Conservation (phyloP, 345 rosid species). For the Trapa bicornis region DNA sequence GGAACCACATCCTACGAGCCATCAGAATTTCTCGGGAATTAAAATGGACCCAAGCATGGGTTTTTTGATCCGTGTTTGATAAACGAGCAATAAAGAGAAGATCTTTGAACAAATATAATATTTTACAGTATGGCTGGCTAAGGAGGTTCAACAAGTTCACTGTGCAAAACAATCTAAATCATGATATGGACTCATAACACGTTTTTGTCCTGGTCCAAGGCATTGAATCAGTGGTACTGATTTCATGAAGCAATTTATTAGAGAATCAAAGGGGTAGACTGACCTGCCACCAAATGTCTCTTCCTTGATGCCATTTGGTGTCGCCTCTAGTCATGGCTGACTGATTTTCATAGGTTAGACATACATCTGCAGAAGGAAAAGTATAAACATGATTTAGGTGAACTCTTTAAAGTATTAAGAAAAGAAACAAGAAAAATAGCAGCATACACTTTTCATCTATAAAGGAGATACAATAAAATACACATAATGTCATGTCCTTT, state of each 20-base stretch:
- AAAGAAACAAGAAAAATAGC: not conserved
- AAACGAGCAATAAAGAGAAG: not conserved
- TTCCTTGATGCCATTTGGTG: constrained; percentile 79
- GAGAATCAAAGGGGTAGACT: constrained; percentile 4
- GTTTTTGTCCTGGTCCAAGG: not conserved
- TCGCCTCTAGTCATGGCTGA: constrained; percentile 53
- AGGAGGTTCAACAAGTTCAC: no score
- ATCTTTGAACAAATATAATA: not conserved
- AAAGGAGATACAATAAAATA: not conserved
- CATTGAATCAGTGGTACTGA: not conserved
- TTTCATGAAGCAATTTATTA: not conserved
- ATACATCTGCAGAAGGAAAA: constrained; percentile 33
- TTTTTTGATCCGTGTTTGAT: not conserved
- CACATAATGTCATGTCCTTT: not conserved
- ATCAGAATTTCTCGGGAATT: not conserved
- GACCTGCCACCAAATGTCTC: constrained; percentile 98
- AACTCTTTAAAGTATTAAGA: not conserved
- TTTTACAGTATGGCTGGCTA: no score
- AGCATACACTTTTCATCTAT: not conserved
- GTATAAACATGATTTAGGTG: not conserved
- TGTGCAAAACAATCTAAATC: no score
- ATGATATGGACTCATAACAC: no score
- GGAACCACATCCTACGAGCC: constrained; percentile 60
- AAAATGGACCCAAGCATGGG: not conserved
- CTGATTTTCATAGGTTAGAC: constrained; percentile 74